These are phyloP conservation scores for Paramecium primaurelia DNA, from an alignment of 73 alveolate genomes.

Conservation along the genomic window DNA sequence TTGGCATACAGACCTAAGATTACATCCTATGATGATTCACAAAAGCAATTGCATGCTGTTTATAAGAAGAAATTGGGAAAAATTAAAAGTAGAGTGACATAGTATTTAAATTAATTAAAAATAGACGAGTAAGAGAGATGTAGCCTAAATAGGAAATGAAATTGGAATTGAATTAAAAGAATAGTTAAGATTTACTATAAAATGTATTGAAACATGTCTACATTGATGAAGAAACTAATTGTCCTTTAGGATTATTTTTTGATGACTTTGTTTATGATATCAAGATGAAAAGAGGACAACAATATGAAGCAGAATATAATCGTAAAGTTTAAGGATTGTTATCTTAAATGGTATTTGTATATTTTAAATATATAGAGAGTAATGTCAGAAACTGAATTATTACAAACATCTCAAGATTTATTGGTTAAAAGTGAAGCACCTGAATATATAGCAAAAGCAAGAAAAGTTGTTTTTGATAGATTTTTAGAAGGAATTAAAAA, in stretches of 20 bases:
- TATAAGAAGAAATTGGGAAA: neutral
- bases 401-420: neutral
- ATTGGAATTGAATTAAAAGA: neutral
- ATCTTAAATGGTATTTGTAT: neutral
- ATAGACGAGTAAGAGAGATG: neutral
- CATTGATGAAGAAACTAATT: neutral
- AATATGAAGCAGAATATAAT: constrained; percentile 33
- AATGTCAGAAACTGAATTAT: neutral
- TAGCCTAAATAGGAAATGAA: neutral
- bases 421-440: neutral
- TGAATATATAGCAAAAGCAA: neutral
- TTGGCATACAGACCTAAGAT: neutral
- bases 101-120: neutral
- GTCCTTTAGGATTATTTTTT: constrained; percentile 4
- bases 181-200: neutral
- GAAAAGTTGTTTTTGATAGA: neutral
- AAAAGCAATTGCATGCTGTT: neutral
- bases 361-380: neutral
- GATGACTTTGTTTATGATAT: neutral
- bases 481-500: neutral
- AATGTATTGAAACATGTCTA: neutral
- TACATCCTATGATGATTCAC: neutral
- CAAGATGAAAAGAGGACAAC: neutral
- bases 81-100: neutral
- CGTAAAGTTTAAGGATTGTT: neutral